Conservation (phyloP, 306 rosid species). For the Luffa aegyptiaca region DNA sequence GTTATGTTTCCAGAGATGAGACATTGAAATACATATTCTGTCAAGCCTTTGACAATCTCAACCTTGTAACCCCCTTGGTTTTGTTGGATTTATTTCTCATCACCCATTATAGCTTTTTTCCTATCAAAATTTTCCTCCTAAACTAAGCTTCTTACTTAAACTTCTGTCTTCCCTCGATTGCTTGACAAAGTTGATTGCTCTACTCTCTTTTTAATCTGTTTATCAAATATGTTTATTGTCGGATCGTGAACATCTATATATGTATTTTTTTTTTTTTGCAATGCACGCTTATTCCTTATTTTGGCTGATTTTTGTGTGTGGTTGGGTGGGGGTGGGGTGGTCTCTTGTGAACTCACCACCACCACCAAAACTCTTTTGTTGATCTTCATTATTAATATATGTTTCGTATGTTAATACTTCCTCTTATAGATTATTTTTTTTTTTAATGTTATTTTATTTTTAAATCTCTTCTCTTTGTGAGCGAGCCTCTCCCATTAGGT, state of each 20-base stretch:
- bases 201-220: too few relatives aligned
- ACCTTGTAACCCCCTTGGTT: not conserved
- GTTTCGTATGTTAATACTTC: not conserved
- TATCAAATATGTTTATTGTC: not conserved
- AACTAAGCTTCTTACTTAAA: not conserved
- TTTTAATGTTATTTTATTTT: too few relatives aligned
- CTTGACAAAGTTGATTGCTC: too few relatives aligned
- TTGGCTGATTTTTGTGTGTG: not conserved
- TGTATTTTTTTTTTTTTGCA: too few relatives aligned
- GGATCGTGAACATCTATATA: not conserved
- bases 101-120: not conserved
- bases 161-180: not conserved
- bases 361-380: too few relatives aligned
- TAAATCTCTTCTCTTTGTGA: too few relatives aligned
- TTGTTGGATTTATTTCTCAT: not conserved
- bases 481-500: too few relatives aligned
- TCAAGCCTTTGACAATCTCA: not conserved
- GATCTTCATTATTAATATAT: too few relatives aligned
- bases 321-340: too few relatives aligned
- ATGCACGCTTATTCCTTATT: not conserved
- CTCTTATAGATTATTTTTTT: not conserved
- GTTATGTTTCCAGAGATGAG: not conserved
- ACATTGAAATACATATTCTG: not conserved
- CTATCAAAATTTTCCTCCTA: not conserved
- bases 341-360: too few relatives aligned